Evolutionary conservation across 2,329 filamentous ascomycete species (phyloP).

Genomic region (Ilyonectria sp.): DNA sequence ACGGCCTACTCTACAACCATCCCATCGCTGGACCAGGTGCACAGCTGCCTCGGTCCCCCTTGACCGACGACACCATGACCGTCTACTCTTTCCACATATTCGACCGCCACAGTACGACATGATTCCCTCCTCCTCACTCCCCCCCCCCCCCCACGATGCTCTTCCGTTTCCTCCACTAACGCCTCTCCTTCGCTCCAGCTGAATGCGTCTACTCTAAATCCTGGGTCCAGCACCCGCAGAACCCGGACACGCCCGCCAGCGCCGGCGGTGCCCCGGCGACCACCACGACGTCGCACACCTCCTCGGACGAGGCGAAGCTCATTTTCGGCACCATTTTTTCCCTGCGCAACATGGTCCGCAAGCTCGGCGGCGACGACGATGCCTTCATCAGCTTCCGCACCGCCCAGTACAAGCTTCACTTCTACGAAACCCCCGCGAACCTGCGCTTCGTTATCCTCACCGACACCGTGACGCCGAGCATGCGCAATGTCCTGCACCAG

Average conservation of each 20-base stretch:
- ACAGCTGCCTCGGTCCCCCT: conserved; percentile 10
- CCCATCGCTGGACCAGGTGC: conserved; percentile 1
- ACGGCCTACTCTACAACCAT: background rate
- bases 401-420: conserved; percentile 96
- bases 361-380: conserved; percentile 93
- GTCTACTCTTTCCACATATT: conserved; percentile 99
- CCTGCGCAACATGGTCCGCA: conserved; percentile 95
- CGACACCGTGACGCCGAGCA: conserved; percentile 88
- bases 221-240: conserved; percentile 74
- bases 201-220: conserved; percentile 97
- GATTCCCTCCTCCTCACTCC: conserved; percentile 23
- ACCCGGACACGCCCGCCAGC: conserved; percentile 57
- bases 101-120: conserved; percentile 89
- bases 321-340: conserved; percentile 98
- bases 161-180: conserved; percentile 31
- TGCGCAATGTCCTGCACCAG: conserved; percentile 95
- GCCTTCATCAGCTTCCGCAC: conserved; percentile 96
- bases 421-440: conserved; percentile 97
- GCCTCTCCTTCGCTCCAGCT: conserved; percentile 67
- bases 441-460: conserved; percentile 98
- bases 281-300: conserved; percentile 48
- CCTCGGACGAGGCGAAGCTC: conserved; percentile 91
- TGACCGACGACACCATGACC: conserved; percentile 74
- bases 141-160: background rate
- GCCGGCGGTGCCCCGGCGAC: conserved; percentile 50